phyloP scores from a whole-genome alignment of 306 rosid genomes.

The Cercis canadensis region DNA sequence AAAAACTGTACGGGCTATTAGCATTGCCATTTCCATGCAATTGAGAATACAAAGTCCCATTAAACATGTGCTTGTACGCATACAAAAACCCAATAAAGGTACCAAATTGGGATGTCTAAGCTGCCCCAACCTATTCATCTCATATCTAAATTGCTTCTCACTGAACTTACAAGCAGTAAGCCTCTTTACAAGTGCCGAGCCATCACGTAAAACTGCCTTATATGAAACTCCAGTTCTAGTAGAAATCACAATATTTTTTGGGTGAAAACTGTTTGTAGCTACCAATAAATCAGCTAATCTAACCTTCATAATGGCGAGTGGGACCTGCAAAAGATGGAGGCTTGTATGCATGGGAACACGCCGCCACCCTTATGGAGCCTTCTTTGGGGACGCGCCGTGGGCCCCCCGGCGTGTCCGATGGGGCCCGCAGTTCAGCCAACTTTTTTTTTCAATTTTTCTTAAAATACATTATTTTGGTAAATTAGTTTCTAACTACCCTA shows the following conservation, averaged over 20 bases:
- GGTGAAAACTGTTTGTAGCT: constrained; percentile 52
- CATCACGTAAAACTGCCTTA: constrained; percentile 62
- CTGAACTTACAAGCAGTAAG: constrained; percentile 52
- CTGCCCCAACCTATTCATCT: constrained; percentile 62
- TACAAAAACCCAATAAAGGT: constrained; percentile 62
- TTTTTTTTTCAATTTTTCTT: too few relatives aligned
- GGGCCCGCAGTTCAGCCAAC: too few relatives aligned
- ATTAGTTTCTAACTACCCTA: too few relatives aligned
- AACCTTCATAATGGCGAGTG: constrained; percentile 59
- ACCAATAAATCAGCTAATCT: constrained; percentile 50
- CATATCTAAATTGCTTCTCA: constrained; percentile 59
- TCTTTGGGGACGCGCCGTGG: too few relatives aligned
- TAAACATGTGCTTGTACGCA: constrained; percentile 69
- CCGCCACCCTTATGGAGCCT: too few relatives aligned
- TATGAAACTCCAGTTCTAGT: constrained; percentile 58
- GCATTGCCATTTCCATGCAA: constrained; percentile 51
- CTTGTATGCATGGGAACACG: too few relatives aligned
- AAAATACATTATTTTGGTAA: too few relatives aligned
- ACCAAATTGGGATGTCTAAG: constrained; percentile 66
- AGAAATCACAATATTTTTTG: constrained; percentile 51
- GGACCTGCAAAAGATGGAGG: too few relatives aligned
- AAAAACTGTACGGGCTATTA: constrained; percentile 53
- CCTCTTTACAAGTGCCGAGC: constrained; percentile 63
- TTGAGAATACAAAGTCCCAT: constrained; percentile 56
- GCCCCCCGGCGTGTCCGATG: too few relatives aligned